Conservation (phyloP, 441 rosid species). For the Codiaeum variegatum region DNA sequence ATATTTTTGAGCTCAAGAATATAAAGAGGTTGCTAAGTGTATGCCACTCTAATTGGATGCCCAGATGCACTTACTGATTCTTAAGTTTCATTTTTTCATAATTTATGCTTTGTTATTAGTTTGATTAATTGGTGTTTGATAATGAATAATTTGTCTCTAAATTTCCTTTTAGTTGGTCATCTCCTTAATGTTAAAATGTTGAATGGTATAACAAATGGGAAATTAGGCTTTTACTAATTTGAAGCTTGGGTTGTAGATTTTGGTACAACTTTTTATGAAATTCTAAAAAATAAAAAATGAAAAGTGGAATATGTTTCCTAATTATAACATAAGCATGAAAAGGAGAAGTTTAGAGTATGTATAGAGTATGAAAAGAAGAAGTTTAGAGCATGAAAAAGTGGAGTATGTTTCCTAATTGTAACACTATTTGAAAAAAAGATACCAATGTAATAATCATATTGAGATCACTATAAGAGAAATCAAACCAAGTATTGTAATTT, state of each 20-base stretch:
- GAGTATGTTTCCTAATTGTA: not conserved
- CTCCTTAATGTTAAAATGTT: not conserved
- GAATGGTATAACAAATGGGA: not conserved
- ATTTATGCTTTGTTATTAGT: too few species aligned
- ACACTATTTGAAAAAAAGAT: not conserved
- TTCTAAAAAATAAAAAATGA: not conserved
- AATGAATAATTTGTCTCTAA: too few species aligned
- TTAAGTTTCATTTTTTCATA: too few species aligned
- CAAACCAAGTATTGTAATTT: not conserved
- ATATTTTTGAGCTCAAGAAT: too few species aligned
- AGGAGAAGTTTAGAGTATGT: not conserved
- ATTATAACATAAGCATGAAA: not conserved
- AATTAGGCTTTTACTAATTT: slow-evolving; percentile 1
- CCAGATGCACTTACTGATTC: too few species aligned
- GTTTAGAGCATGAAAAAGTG: not conserved
- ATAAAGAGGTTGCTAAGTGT: too few species aligned
- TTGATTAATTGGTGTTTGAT: too few species aligned
- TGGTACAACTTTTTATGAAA: not conserved
- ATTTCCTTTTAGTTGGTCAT: not conserved
- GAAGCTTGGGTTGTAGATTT: not conserved
- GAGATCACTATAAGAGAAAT: not conserved
- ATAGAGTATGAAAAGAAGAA: not conserved
- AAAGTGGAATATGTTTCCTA: not conserved
- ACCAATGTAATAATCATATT: not conserved
- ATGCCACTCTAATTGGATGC: too few species aligned